Evolutionary conservation across 2,329 filamentous ascomycete genomes (phyloP).

Genomic region (Colletotrichum higginsianum): DNA sequence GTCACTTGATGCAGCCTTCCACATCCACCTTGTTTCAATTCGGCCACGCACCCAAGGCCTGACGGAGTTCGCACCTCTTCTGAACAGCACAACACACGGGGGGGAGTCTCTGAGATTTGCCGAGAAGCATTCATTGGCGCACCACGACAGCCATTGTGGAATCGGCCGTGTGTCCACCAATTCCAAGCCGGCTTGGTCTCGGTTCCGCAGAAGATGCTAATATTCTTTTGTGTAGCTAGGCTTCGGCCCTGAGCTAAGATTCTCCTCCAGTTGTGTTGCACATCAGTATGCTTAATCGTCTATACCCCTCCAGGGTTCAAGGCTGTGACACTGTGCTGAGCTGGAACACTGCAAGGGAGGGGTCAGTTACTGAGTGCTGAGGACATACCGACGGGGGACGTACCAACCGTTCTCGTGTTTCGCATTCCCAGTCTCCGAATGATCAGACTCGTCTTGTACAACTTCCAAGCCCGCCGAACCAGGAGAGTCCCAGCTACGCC

Average conservation of each 20-base stretch:
- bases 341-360: neutral
- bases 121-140: neutral
- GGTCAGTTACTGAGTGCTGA: neutral
- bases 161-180: neutral
- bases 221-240: neutral
- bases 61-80: neutral
- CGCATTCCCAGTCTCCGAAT: neutral
- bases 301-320: neutral
- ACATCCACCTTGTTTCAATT: neutral
- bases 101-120: neutral
- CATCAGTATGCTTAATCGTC: too few relatives aligned
- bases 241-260: too few relatives aligned
- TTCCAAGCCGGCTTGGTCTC: neutral
- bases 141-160: neutral
- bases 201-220: neutral
- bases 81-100: neutral
- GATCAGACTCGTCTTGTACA: neutral
- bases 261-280: too few relatives aligned
- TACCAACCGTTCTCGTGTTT: too few relatives aligned
- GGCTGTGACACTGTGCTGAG: neutral
- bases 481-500: neutral
- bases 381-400: neutral
- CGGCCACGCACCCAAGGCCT: too few relatives aligned
- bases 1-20: too few relatives aligned
- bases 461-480: neutral